Evolutionary conservation across 768 basidiomycete species (phyloP).

Genomic region (Rossbeevera mucosa): DNA sequence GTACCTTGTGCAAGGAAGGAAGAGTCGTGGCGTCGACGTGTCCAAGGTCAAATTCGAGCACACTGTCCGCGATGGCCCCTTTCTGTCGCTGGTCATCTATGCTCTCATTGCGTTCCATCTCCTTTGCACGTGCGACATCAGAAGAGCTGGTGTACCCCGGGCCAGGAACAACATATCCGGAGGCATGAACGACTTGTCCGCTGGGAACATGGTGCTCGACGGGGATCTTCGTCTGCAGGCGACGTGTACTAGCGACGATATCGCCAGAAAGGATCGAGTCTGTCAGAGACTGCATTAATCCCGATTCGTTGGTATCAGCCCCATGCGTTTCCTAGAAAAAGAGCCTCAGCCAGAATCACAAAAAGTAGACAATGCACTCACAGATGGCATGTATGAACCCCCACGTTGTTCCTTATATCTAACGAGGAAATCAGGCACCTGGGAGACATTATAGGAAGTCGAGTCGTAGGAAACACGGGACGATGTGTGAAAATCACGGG

Average conservation of each 20-base stretch:
- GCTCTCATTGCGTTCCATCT: constrained; percentile 18
- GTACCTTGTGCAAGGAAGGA: constrained; percentile 34
- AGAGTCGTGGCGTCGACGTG: constrained; percentile 23
- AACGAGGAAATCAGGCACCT: constrained; percentile 27
- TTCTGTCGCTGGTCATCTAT: constrained; percentile 26
- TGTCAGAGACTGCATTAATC: constrained; percentile 23
- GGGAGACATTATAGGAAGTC: constrained; percentile 23
- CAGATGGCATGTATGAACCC: background rate
- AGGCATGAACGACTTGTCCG: constrained; percentile 23
- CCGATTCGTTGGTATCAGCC: constrained; percentile 7
- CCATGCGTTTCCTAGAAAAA: background rate
- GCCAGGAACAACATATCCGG: constrained; percentile 30
- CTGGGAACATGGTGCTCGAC: constrained; percentile 19
- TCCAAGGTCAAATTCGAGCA: constrained; percentile 29
- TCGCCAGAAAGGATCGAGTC: constrained; percentile 21
- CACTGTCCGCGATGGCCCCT: constrained; percentile 28
- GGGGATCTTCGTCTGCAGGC: constrained; percentile 25
- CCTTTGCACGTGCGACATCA: constrained; percentile 23
- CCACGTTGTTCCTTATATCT: constrained; percentile 24
- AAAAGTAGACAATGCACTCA: background rate
- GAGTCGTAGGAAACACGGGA: constrained; percentile 13
- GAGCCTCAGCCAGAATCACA: background rate
- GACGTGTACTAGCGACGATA: constrained; percentile 26
- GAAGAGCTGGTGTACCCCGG: constrained; percentile 25
- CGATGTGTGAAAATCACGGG: constrained; percentile 25